Percentiles rank a stretch among this genome's conserved stretches.
Evolutionary conservation across 2,329 filamentous ascomycete species (phyloP).

Genomic region (Colletotrichum paranaense): DNA sequence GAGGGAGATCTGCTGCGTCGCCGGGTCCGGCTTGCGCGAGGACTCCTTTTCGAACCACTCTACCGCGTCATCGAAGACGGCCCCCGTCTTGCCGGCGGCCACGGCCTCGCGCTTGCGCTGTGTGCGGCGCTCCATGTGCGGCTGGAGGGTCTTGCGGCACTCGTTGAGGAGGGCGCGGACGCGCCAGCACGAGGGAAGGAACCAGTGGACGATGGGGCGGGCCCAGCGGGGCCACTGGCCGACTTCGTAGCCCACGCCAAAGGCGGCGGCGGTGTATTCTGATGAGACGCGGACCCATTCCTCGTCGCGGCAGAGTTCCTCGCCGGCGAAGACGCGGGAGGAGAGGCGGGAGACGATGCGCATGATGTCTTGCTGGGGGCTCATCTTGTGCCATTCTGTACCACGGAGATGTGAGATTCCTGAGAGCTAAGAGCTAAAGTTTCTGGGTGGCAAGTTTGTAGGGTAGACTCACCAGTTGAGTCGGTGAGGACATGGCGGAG

Average conservation of each 20-base stretch:
- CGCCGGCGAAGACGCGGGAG: conserved; percentile 38
- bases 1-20: conserved; percentile 35
- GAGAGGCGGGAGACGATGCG: conserved; percentile 36
- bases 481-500: conserved; percentile 2
- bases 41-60: conserved; percentile 37
- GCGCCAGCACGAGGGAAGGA: conserved; percentile 35
- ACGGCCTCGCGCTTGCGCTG: conserved; percentile 20
- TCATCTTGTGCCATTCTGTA: conserved; percentile 35
- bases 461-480: background rate
- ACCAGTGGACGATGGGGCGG: conserved; percentile 36
- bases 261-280: conserved; percentile 17
- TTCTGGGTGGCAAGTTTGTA: accelerated
- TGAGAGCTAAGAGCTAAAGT: no score
- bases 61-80: conserved; percentile 36
- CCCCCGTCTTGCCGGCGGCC: conserved; percentile 2
- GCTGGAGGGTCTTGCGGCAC: conserved; percentile 28
- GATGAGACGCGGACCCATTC: conserved; percentile 35
- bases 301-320: conserved; percentile 21
- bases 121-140: conserved; percentile 31
- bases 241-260: conserved; percentile 18
- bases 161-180: conserved; percentile 16
- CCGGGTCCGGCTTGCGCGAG: conserved; percentile 25
- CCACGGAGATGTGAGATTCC: background rate
- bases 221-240: conserved; percentile 33
- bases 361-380: conserved; percentile 9